Conservation (phyloP, 2,329 filamentous ascomycete species). For the Paracorniculantispora psalliotae region DNA sequence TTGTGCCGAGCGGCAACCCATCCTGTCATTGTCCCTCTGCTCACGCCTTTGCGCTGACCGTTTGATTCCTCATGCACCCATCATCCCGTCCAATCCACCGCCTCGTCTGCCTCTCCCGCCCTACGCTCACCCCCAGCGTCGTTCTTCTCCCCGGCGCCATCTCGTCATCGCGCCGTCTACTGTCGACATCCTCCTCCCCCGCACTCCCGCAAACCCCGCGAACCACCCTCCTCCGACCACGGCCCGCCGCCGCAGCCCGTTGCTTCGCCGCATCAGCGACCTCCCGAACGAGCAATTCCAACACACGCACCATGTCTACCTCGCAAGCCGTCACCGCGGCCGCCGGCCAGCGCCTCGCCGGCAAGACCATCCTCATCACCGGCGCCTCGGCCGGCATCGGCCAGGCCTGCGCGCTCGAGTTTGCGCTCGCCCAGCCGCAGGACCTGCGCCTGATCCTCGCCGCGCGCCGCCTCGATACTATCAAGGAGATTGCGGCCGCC, state of each 20-base stretch:
- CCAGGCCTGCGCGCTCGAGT: conserved; percentile 77
- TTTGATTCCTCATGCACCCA: conserved; percentile 14
- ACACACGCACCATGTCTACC: conserved; percentile 20
- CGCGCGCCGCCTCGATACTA: conserved; percentile 74
- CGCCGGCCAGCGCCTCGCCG: conserved; percentile 76
- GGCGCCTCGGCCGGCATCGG: conserved; percentile 94
- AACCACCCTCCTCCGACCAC: background rate
- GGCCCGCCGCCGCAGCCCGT: background rate
- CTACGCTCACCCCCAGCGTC: conserved; percentile 14
- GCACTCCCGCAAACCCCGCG: conserved; percentile 1
- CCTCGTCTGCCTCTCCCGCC: background rate
- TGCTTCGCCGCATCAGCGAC: background rate
- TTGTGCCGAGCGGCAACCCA: too few relatives aligned
- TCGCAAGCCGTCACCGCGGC: conserved; percentile 45
- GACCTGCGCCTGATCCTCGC: conserved; percentile 81
- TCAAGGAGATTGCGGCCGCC: conserved; percentile 70
- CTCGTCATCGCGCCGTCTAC: conserved; percentile 14
- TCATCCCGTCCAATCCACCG: background rate
- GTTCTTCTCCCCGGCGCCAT: conserved; percentile 12
- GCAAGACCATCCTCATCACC: conserved; percentile 89
- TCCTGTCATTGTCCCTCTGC: too few relatives aligned
- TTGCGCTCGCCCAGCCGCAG: conserved; percentile 76
- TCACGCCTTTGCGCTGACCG: too few relatives aligned
- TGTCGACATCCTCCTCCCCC: conserved; percentile 15
- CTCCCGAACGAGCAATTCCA: background rate